These are phyloP conservation scores for Oryza australiensis DNA, from an alignment of 176 grass and related monocot genomes.

Conservation along the genomic window DNA sequence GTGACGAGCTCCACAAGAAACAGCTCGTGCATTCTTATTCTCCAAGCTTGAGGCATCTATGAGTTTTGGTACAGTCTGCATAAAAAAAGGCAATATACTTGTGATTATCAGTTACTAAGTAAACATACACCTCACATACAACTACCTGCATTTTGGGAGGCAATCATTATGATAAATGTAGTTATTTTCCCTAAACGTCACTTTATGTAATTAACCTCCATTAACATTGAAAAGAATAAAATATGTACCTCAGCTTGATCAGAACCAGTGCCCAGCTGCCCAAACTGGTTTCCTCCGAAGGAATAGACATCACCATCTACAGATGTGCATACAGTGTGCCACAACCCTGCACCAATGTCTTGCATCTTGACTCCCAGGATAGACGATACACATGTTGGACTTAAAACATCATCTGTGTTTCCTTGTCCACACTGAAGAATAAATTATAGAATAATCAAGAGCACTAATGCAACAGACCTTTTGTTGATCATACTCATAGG, in stretches of 20 bases:
- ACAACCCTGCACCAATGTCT: slow-evolving; percentile 81
- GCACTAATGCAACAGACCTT: not conserved
- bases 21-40: slow-evolving; percentile 75
- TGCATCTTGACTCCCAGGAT: slow-evolving; percentile 88
- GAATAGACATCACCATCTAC: slow-evolving; percentile 91
- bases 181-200: not conserved
- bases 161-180: not conserved
- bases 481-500: not conserved
- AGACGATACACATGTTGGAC: slow-evolving; percentile 84
- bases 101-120: not conserved
- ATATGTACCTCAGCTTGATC: slow-evolving; percentile 89
- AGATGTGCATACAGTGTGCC: slow-evolving; percentile 94
- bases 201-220: slow-evolving; percentile 9
- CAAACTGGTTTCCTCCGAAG: slow-evolving; percentile 97
- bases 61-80: slow-evolving; percentile 90
- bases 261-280: slow-evolving; percentile 94
- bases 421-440: slow-evolving; percentile 88
- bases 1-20: slow-evolving; percentile 96
- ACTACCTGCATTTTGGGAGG: not conserved
- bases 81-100: slow-evolving; percentile 10
- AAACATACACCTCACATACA: not conserved
- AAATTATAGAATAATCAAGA: slow-evolving; percentile 38
- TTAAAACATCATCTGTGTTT: slow-evolving; percentile 86
- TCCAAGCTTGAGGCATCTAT: slow-evolving; percentile 84
- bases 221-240: not conserved